Base-by-base conservation (phyloP, 140 eudicot genomes). In the Stevia rebaudiana region DNA sequence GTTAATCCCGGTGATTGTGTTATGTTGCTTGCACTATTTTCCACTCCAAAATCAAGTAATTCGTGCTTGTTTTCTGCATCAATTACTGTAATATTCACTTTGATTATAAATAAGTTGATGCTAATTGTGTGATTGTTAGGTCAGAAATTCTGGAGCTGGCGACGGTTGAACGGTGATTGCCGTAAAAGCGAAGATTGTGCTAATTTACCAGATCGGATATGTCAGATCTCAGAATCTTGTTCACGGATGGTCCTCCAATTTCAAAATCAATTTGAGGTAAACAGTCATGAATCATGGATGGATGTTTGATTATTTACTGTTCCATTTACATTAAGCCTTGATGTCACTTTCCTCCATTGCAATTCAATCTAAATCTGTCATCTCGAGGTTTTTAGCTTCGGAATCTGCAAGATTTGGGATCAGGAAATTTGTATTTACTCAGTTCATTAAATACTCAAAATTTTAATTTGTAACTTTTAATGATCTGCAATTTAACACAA, bases 231-330 rank as follows among this genome's bases (percentile, higher is more conserved):
- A 0, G 88, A 87, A 44, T 74, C 87, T 8, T 91, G 98, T 79
- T 87, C 98, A 3, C 86, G 80, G 61, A 91, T 91, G 98, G 88
- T 87, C 47, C 94, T 91, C 15, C 88, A 91, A 43, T 83, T 87
- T 77, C 90, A 81, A 21, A 74, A 81, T 68, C 80, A 73, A 69
- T 66, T 80, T 18, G 84, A 87, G 88, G 98, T 90, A 44, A 63
- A 0, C 3, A 54, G 15, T 22, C 21, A 19, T 39, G 16, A 10
- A 54, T 28, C 21, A 19, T 39, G 16, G 11, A 54, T 28, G 33
- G 3, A 1, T 28, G 33, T 28, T 28, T 28, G 33, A 28, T 4
- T 28, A 28, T 1, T 4, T 28, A 28, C 33, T 1, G 33, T 28
- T 28, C 2, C 33, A 28, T 28, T 28, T 28, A 28, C 33, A 33